Percentiles rank a stretch among this genome's conserved stretches.
phyloP scores from a whole-genome alignment of 805 yeast genomes.

The Hanseniaspora osmophila region DNA sequence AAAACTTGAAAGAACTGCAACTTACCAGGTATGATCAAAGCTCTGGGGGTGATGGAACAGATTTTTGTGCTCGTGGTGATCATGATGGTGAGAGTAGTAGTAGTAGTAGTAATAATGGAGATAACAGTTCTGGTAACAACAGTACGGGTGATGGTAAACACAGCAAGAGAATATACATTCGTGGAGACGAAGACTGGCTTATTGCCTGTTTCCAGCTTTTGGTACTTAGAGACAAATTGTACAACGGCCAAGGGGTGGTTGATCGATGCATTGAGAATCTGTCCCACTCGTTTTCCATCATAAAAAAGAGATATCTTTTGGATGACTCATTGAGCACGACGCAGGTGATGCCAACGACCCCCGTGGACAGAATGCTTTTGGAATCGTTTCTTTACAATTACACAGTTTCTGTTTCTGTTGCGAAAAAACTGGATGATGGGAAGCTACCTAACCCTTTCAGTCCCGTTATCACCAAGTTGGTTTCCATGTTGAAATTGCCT shows the following conservation, averaged over 20 bases:
- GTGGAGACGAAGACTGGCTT: constrained; percentile 13
- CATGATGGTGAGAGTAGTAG: too few species aligned
- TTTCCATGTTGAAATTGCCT: constrained; percentile 11
- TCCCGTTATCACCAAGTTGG: constrained; percentile 7
- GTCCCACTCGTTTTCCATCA: constrained; percentile 10
- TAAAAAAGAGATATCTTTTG: constrained; percentile 8
- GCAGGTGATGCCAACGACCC: not conserved
- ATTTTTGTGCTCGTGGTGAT: too few species aligned
- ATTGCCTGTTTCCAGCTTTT: constrained; percentile 12
- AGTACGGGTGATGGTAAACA: constrained; percentile 1
- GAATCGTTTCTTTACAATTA: constrained; percentile 14
- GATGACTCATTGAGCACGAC: not conserved
- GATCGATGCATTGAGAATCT: constrained; percentile 12
- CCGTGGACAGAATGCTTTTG: constrained; percentile 11
- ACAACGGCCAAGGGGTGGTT: constrained; percentile 10
- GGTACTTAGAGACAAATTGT: constrained; percentile 10
- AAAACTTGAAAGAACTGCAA: constrained; percentile 4
- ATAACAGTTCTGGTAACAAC: constrained; percentile 1
- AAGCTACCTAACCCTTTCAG: constrained; percentile 12
- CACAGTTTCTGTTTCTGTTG: constrained; percentile 11
- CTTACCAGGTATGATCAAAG: constrained; percentile 1
- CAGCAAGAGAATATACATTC: constrained; percentile 1
- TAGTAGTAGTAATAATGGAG: not conserved
- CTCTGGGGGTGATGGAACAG: too few species aligned
- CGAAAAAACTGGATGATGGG: constrained; percentile 5